Conservation (phyloP, 2,329 filamentous ascomycete species). For the Sporothrix variecibatus region DNA sequence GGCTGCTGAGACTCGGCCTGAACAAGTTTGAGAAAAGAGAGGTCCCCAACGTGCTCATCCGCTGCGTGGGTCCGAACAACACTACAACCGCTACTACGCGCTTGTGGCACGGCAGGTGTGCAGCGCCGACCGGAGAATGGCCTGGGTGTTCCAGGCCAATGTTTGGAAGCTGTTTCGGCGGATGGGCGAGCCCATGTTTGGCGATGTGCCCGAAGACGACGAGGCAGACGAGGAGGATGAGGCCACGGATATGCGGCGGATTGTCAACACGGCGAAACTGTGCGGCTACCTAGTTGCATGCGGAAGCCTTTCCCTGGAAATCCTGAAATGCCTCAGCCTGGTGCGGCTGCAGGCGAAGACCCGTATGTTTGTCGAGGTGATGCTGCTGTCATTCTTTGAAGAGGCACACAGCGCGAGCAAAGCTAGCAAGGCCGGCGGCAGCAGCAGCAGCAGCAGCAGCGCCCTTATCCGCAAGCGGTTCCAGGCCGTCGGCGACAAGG, state of each 20-base stretch:
- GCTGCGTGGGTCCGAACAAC: conserved; percentile 82
- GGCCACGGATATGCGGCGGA: conserved; percentile 51
- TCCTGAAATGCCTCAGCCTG: conserved; percentile 74
- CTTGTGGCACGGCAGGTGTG: conserved; percentile 80
- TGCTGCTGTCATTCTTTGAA: conserved; percentile 75
- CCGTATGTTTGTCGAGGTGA: conserved; percentile 74
- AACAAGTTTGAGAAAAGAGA: conserved; percentile 86
- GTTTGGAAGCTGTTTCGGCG: conserved; percentile 84
- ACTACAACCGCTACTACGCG: conserved; percentile 92
- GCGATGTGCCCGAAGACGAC: conserved; percentile 60
- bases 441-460: neutral
- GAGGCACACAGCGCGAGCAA: conserved; percentile 59
- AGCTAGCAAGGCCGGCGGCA: conserved; percentile 29
- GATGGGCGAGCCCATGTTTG: conserved; percentile 78
- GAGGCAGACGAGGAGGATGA: conserved; percentile 50
- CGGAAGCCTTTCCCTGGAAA: conserved; percentile 48
- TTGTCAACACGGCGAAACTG: conserved; percentile 57
- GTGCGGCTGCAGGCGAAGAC: conserved; percentile 75
- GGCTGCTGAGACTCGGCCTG: conserved; percentile 77
- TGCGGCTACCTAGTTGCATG: conserved; percentile 54
- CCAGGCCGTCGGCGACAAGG: conserved; percentile 61
- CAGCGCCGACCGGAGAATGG: conserved; percentile 65
- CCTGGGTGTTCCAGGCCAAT: conserved; percentile 83
- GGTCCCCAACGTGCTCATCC: conserved; percentile 82
- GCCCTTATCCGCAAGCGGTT: conserved; percentile 64